These are phyloP conservation scores for Dipteronia sinensis DNA, from an alignment of 345 rosid genomes.

Conservation along the genomic window DNA sequence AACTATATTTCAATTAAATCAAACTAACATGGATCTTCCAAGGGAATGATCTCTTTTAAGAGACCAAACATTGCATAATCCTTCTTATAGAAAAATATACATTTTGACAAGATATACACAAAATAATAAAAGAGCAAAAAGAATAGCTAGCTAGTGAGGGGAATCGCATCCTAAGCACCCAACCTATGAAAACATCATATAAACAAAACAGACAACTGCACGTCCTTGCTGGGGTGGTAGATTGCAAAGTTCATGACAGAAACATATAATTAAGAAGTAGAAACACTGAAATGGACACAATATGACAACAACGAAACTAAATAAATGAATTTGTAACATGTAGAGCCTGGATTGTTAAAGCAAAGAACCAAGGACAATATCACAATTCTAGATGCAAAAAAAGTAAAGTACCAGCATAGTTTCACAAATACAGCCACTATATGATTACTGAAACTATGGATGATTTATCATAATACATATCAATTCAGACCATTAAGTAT, in stretches of 20 bases:
- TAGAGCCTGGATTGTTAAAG: neutral
- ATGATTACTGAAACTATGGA: neutral
- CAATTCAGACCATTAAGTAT: neutral
- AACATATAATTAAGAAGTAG: no score
- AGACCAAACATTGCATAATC: neutral
- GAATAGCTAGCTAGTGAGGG: neutral
- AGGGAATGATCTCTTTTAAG: neutral
- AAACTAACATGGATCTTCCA: neutral
- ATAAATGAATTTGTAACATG: neutral
- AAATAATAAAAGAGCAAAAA: neutral
- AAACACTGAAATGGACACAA: no score
- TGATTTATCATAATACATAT: neutral
- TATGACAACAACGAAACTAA: no score
- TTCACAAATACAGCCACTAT: neutral
- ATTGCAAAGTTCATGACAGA: neutral
- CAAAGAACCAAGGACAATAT: constrained; percentile 1
- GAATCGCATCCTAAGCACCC: neutral
- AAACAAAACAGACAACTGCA: neutral
- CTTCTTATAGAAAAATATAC: neutral
- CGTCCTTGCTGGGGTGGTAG: neutral
- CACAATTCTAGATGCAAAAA: neutral
- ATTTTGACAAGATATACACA: neutral
- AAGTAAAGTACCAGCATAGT: neutral
- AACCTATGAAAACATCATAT: neutral
- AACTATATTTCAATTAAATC: neutral